These are phyloP conservation scores for Penicillium arizonense DNA, from an alignment of 495 filamentous ascomycete species.

Conservation along the genomic window DNA sequence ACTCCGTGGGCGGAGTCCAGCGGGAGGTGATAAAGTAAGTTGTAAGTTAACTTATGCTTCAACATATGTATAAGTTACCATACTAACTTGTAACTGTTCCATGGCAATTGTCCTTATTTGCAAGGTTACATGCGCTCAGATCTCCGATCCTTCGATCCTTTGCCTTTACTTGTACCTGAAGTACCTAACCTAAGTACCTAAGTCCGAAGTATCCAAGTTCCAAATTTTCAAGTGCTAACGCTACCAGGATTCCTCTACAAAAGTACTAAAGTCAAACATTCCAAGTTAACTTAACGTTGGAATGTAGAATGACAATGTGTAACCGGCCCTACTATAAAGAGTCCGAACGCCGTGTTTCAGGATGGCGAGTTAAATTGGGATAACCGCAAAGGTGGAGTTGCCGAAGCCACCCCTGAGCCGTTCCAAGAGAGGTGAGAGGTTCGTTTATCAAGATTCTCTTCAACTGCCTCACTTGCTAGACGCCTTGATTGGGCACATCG, in stretches of 20 bases:
- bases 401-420: slow-evolving; percentile 20
- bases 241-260: no score
- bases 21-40: neutral
- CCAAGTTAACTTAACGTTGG: neutral
- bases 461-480: neutral
- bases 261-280: neutral
- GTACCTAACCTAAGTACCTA: no score
- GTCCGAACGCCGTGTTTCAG: slow-evolving; percentile 23
- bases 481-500: slow-evolving; percentile 17
- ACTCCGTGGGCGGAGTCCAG: slow-evolving; percentile 27
- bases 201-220: no score
- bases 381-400: slow-evolving; percentile 25
- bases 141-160: no score
- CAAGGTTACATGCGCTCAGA: no score
- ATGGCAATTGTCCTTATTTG: no score
- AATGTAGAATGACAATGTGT: neutral
- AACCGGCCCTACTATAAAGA: slow-evolving; percentile 4
- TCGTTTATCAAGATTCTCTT: neutral
- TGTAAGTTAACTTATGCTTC: neutral
- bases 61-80: neutral
- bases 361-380: slow-evolving; percentile 22
- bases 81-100: no score
- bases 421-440: neutral
- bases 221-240: no score
- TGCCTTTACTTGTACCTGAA: no score